These are phyloP conservation scores for Dacryopinax primogenitus DNA, from an alignment of 768 basidiomycete genomes.

Conservation along the genomic window DNA sequence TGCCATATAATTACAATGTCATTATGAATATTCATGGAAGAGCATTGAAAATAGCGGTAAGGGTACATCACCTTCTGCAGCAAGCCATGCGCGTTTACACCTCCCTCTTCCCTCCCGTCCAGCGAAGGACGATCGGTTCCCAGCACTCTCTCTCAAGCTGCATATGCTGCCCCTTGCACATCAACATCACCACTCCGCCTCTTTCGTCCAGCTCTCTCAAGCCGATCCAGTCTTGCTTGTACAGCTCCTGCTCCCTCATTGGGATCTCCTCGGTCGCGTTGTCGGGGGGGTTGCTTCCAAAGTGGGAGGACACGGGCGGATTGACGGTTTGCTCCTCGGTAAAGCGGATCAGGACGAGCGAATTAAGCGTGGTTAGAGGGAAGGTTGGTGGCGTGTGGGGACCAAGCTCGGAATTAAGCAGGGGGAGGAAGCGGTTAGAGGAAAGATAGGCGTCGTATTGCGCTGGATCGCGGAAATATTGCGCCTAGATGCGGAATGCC, in stretches of 20 bases:
- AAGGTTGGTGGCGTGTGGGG: constrained; percentile 48
- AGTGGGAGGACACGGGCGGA: constrained; percentile 79
- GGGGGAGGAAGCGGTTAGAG: constrained; percentile 52
- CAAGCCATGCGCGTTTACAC: too few species aligned
- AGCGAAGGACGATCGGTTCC: constrained; percentile 36
- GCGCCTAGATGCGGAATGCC: constrained; percentile 40
- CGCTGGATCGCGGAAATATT: constrained; percentile 68
- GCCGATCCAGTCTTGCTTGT: constrained; percentile 72
- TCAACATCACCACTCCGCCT: constrained; percentile 43
- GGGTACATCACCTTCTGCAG: too few species aligned
- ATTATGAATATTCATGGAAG: too few species aligned
- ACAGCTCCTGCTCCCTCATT: constrained; percentile 60
- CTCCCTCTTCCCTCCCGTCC: constrained; percentile 14
- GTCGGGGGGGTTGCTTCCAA: constrained; percentile 33
- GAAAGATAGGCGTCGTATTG: constrained; percentile 46
- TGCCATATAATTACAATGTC: too few species aligned
- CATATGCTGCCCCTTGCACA: constrained; percentile 70
- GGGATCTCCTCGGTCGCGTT: constrained; percentile 39
- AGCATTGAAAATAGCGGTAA: too few species aligned
- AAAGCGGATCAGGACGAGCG: constrained; percentile 64
- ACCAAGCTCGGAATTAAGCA: constrained; percentile 65
- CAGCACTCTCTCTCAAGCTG: constrained; percentile 46
- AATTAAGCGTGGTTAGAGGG: constrained; percentile 48
- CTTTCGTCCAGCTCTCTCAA: constrained; percentile 55
- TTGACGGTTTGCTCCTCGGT: constrained; percentile 60